A percentile compares a stretch with the other conserved stretches of the same genome.
Conservation (phyloP, 331 rosid genomes). For the Ulmus americana region DNA sequence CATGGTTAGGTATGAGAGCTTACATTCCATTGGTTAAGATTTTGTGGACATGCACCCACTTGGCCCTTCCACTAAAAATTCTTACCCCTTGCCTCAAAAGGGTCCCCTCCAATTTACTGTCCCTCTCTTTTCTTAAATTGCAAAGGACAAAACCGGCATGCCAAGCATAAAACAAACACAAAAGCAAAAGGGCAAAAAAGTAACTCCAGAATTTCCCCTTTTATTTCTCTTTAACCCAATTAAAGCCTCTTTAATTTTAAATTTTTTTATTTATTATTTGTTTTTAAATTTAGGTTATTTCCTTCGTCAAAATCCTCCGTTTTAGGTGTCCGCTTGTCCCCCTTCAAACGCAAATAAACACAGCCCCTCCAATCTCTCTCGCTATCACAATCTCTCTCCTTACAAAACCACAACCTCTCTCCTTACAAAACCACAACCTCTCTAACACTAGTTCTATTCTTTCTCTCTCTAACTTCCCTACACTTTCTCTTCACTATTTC, state of each 20-base stretch:
- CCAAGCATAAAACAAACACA: not conserved
- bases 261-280: slow-evolving; percentile 3
- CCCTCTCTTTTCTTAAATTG: not conserved
- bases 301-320: slow-evolving; percentile 29
- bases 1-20: not conserved
- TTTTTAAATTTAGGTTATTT: not conserved
- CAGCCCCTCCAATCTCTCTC: slow-evolving; percentile 32
- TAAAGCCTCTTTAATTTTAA: slow-evolving; percentile 28
- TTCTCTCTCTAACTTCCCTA: slow-evolving; percentile 13
- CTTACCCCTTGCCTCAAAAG: no score
- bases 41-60: not conserved
- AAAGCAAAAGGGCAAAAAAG: slow-evolving; percentile 29
- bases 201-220: slow-evolving; percentile 22
- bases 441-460: not conserved
- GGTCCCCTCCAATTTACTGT: not conserved
- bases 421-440: slow-evolving; percentile 16
- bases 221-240: slow-evolving; percentile 23
- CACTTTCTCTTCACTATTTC: slow-evolving; percentile 36
- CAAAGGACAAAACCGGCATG: slow-evolving; percentile 13
- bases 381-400: slow-evolving; percentile 19
- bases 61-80: no score
- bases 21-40: not conserved
- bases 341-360: slow-evolving; percentile 58
- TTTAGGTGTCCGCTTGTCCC: slow-evolving; percentile 61
- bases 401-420: slow-evolving; percentile 27